Conservation (phyloP, 371 early-diverging fungal species). For the Synchytrium microbalum region DNA sequence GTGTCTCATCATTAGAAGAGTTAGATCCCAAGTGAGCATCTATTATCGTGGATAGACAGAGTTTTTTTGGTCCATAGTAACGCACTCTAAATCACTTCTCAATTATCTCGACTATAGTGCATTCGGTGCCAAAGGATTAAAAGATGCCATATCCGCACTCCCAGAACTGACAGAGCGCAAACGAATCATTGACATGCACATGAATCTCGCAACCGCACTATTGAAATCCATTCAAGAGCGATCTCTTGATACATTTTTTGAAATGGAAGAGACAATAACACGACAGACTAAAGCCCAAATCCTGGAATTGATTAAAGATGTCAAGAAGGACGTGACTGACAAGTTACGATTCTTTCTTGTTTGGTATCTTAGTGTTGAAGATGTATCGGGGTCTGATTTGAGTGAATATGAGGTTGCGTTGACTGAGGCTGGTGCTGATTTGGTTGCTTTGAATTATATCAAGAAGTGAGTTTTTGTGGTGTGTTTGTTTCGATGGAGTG, state of each 20-base stretch:
- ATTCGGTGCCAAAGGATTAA: slow-evolving; percentile 72
- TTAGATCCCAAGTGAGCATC: slow-evolving; percentile 56
- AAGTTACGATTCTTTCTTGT: slow-evolving; percentile 86
- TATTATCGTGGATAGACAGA: too few relatives aligned
- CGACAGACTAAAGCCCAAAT: slow-evolving; percentile 60
- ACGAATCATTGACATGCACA: slow-evolving; percentile 94
- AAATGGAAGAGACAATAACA: slow-evolving; percentile 71
- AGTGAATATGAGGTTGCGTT: slow-evolving; percentile 75
- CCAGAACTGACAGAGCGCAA: slow-evolving; percentile 96
- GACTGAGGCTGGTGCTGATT: slow-evolving; percentile 61
- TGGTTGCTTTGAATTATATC: slow-evolving; percentile 68
- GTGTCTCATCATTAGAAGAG: slow-evolving; percentile 78
- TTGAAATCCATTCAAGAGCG: slow-evolving; percentile 89
- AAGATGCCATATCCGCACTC: slow-evolving; percentile 83
- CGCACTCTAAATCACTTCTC: neutral
- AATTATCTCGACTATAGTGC: slow-evolving; percentile 29
- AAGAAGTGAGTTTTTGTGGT: slow-evolving; percentile 50
- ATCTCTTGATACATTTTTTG: slow-evolving; percentile 90
- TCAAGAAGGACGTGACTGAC: slow-evolving; percentile 72
- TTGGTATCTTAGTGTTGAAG: slow-evolving; percentile 67
- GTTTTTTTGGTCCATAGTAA: too few relatives aligned
- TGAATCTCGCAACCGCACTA: slow-evolving; percentile 93
- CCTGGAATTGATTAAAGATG: slow-evolving; percentile 74
- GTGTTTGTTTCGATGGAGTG: slow-evolving; percentile 5
- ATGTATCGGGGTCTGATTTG: slow-evolving; percentile 68